Evolutionary conservation across 305 asterid species (phyloP).

Genomic region (Striga hermonthica): DNA sequence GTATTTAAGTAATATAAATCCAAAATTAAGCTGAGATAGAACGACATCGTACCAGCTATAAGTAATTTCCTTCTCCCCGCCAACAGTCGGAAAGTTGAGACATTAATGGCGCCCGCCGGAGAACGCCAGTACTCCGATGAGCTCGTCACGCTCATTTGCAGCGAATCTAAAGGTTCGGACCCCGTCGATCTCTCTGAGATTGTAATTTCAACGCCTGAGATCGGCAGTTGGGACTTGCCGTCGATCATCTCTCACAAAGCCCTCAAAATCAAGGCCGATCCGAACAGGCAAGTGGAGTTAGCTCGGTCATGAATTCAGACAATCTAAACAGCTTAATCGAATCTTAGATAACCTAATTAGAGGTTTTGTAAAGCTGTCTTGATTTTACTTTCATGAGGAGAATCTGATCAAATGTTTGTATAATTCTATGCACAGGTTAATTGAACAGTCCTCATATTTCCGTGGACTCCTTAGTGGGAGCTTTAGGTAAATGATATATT

Average conservation of each 20-base stretch:
- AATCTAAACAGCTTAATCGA: neutral
- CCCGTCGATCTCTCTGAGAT: slow-evolving; percentile 34
- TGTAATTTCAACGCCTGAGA: slow-evolving; percentile 53
- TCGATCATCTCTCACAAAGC: slow-evolving; percentile 42
- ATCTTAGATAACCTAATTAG: neutral
- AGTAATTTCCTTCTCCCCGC: too few relatives aligned
- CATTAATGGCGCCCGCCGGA: slow-evolving; percentile 41
- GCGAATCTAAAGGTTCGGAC: slow-evolving; percentile 33
- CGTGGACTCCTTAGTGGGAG: slow-evolving; percentile 73
- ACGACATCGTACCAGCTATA: too few relatives aligned
- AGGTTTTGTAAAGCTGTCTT: too few relatives aligned
- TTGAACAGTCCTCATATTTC: slow-evolving; percentile 66
- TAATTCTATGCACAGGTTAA: slow-evolving; percentile 44
- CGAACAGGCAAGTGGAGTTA: slow-evolving; percentile 44
- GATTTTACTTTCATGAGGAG: too few relatives aligned
- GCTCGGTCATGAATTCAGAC: slow-evolving; percentile 13
- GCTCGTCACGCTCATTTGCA: slow-evolving; percentile 46
- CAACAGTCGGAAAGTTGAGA: too few relatives aligned
- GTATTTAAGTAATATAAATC: too few relatives aligned
- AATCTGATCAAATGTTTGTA: slow-evolving; percentile 25
- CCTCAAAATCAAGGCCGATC: slow-evolving; percentile 49
- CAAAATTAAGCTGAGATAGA: too few relatives aligned
- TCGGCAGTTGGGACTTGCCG: slow-evolving; percentile 57
- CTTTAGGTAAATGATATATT: slow-evolving; percentile 48
- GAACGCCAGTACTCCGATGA: slow-evolving; percentile 32